Evolutionary conservation across 129 eudicot species (phyloP).

Genomic region (Mikania micrantha): DNA sequence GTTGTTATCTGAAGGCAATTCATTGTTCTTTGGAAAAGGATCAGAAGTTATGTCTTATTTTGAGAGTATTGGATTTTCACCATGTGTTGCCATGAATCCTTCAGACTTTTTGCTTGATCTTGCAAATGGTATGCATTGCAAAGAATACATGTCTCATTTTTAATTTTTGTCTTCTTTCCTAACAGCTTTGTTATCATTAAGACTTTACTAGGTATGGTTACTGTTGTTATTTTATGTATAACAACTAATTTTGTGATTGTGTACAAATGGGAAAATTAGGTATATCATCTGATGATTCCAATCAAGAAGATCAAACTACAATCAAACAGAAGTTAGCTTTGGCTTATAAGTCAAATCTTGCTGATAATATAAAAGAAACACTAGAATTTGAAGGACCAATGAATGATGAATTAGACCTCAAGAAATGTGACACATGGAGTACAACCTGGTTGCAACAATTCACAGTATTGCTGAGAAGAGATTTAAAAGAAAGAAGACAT

Average conservation of each 20-base stretch:
- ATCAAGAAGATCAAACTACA: slow-evolving; percentile 34
- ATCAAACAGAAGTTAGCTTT: slow-evolving; percentile 45
- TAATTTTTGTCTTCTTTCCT: background rate
- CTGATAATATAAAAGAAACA: slow-evolving; percentile 27
- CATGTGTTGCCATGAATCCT: slow-evolving; percentile 81
- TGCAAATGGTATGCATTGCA: slow-evolving; percentile 51
- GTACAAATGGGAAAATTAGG: slow-evolving; percentile 22
- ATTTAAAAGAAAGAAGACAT: slow-evolving; percentile 69
- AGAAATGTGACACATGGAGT: slow-evolving; percentile 42
- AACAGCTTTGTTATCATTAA: too few relatives aligned
- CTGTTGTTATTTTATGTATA: background rate
- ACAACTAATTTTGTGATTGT: background rate
- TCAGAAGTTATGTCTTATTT: slow-evolving; percentile 59
- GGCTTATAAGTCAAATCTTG: slow-evolving; percentile 44
- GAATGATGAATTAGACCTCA: slow-evolving; percentile 15
- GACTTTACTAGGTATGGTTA: too few relatives aligned
- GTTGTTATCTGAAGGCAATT: slow-evolving; percentile 69
- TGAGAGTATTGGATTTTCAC: slow-evolving; percentile 47
- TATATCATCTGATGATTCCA: slow-evolving; percentile 39
- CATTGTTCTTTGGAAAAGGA: slow-evolving; percentile 70
- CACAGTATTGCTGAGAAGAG: slow-evolving; percentile 52
- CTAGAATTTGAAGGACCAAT: slow-evolving; percentile 2
- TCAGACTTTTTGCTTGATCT: slow-evolving; percentile 80
- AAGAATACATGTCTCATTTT: background rate
- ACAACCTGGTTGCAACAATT: slow-evolving; percentile 83